These are phyloP conservation scores for Aspergillus asperescens DNA, from an alignment of 495 filamentous ascomycete species.

Conservation along the genomic window DNA sequence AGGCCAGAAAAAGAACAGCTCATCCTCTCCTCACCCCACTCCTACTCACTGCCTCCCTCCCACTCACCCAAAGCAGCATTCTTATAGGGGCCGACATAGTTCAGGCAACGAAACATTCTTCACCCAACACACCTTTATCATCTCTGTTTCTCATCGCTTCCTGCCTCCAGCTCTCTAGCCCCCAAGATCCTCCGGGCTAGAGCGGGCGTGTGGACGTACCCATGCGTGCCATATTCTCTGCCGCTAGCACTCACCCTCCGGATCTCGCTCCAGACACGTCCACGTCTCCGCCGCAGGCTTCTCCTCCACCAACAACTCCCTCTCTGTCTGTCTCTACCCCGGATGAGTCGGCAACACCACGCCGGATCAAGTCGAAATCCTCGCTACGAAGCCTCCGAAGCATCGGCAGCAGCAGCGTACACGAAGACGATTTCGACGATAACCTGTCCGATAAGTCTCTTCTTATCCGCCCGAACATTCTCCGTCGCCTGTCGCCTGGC, in stretches of 20 bases:
- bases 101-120: conserved; percentile 5
- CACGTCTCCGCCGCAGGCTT: conserved; percentile 22
- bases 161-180: conserved; percentile 3
- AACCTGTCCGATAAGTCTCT: conserved; percentile 29
- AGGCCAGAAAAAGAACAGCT: conserved; percentile 5
- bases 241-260: conserved; percentile 28
- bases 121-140: neutral
- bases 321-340: conserved; percentile 31
- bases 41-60: too few species aligned
- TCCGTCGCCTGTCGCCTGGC: conserved; percentile 56
- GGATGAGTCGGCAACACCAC: conserved; percentile 25
- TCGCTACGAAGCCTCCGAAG: conserved; percentile 42
- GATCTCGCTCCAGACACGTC: conserved; percentile 27
- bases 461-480: conserved; percentile 33
- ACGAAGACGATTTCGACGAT: conserved; percentile 29
- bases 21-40: conserved; percentile 7
- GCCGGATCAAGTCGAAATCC: conserved; percentile 41
- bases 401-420: conserved; percentile 31
- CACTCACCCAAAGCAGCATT: neutral
- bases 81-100: conserved; percentile 5
- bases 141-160: neutral
- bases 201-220: conserved; percentile 24
- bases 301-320: conserved; percentile 24
- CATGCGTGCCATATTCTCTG: conserved; percentile 44
- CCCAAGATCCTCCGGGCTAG: conserved; percentile 12